Percentiles rank a stretch among this genome's conserved stretches.
Evolutionary conservation across 2,329 filamentous ascomycete genomes (phyloP).

Genomic region (Diaporthe australafricana): DNA sequence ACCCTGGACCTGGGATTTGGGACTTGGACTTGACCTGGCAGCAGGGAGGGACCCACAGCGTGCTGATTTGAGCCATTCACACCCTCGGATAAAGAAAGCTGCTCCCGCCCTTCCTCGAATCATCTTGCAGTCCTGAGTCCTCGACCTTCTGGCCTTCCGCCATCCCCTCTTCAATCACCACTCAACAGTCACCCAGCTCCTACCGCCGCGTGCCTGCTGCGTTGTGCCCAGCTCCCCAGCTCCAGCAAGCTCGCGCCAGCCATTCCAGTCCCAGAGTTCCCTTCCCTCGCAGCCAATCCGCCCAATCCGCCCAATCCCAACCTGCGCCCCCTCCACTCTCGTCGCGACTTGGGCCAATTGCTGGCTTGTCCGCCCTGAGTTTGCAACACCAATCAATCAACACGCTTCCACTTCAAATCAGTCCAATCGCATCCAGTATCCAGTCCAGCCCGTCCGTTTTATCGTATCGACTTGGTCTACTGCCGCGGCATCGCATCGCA

Average conservation of each 20-base stretch:
- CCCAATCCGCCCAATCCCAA: conserved; percentile 22
- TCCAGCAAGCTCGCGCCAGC: not conserved
- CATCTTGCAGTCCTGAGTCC: conserved; percentile 30
- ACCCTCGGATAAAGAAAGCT: conserved; percentile 35
- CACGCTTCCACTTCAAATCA: conserved; percentile 3
- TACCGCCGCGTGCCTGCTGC: not conserved
- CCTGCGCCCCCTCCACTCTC: conserved; percentile 2
- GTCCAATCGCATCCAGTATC: conserved; percentile 2
- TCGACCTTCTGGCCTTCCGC: conserved; percentile 22
- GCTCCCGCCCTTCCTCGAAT: conserved; percentile 38
- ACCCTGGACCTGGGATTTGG: conserved; percentile 9
- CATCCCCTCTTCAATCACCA: conserved; percentile 1
- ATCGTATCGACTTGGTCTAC: not conserved
- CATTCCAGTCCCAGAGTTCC: not conserved
- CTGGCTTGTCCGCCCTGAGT: conserved; percentile 25
- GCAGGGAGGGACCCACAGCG: conserved; percentile 23
- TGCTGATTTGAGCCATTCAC: conserved; percentile 36
- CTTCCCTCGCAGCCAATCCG: not conserved
- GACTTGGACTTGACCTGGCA: conserved; percentile 11
- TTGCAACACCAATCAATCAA: conserved; percentile 30
- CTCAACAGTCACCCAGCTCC: not conserved
- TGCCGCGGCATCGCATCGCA: not conserved
- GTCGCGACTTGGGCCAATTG: conserved; percentile 26
- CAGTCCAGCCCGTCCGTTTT: not conserved
- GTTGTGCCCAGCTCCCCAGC: not conserved